Conservation (phyloP, 495 filamentous ascomycete species). For the Trichoderma asperelloides region DNA sequence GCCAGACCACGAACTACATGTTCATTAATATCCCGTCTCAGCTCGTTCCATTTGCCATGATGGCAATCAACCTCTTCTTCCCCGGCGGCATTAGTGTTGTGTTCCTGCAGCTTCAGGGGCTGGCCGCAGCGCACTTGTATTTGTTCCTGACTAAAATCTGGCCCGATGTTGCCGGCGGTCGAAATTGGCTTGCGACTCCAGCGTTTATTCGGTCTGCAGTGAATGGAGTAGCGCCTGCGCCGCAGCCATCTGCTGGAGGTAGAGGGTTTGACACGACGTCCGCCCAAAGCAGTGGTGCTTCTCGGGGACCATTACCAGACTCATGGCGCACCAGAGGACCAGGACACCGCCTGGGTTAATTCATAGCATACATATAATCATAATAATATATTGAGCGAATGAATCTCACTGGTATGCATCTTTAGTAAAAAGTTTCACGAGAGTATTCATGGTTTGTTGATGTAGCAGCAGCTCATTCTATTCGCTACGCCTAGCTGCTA, state of each 20-base stretch:
- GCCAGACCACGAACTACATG: constrained; percentile 58
- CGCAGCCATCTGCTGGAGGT: constrained; percentile 25
- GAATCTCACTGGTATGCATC: too few relatives aligned
- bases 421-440: too few relatives aligned
- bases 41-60: constrained; percentile 66
- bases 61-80: constrained; percentile 55
- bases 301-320: constrained; percentile 37
- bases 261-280: constrained; percentile 27
- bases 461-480: too few relatives aligned
- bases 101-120: constrained; percentile 52
- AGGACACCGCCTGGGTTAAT: constrained; percentile 55
- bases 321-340: constrained; percentile 59
- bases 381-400: neutral
- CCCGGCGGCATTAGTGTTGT: constrained; percentile 35
- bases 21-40: constrained; percentile 69
- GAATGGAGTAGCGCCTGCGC: constrained; percentile 18
- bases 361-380: neutral
- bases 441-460: too few relatives aligned
- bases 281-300: constrained; percentile 27
- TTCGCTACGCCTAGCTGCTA: too few relatives aligned
- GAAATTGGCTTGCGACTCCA: constrained; percentile 65
- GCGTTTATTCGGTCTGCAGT: constrained; percentile 54
- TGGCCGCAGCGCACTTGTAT: constrained; percentile 75
- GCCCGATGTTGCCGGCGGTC: constrained; percentile 70
- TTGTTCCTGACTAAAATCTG: constrained; percentile 78